phyloP scores from a whole-genome alignment of 176 grass and related monocot genomes.

The Oryza meridionalis region DNA sequence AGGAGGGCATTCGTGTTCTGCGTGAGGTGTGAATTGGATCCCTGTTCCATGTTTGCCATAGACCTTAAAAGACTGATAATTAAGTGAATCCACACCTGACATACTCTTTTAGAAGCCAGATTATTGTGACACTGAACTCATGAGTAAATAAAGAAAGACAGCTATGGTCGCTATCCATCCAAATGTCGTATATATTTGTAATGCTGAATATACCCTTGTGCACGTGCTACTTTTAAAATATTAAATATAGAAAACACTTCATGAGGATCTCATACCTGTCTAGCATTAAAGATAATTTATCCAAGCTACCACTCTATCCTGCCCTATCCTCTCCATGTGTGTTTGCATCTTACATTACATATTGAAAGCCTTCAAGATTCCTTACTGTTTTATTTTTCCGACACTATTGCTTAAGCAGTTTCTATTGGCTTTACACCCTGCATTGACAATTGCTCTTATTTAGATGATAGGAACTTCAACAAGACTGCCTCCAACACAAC shows the following conservation, averaged over 20 bases:
- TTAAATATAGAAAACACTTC: background rate
- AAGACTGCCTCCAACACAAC: slow-evolving; percentile 92
- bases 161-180: background rate
- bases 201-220: background rate
- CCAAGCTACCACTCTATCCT: background rate
- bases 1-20: slow-evolving; percentile 86
- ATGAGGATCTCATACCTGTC: slow-evolving; percentile 8
- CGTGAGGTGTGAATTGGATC: slow-evolving; percentile 66
- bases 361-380: background rate
- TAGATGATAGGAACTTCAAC: slow-evolving; percentile 88
- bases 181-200: background rate
- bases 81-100: slow-evolving; percentile 9
- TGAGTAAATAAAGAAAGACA: slow-evolving; percentile 13
- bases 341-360: background rate
- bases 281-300: slow-evolving; percentile 5
- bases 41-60: slow-evolving; percentile 33
- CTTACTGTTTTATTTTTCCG: slow-evolving; percentile 16
- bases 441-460: slow-evolving; percentile 48
- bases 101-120: slow-evolving; percentile 11
- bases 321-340: slow-evolving; percentile 1
- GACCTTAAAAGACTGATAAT: slow-evolving; percentile 14
- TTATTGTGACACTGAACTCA: slow-evolving; percentile 14
- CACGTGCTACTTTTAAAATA: slow-evolving; percentile 15
- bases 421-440: slow-evolving; percentile 38
- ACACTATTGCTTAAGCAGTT: slow-evolving; percentile 25